Evolutionary conservation across 768 basidiomycete genomes (phyloP).

Genomic region (Leccinellum rugosiceps): DNA sequence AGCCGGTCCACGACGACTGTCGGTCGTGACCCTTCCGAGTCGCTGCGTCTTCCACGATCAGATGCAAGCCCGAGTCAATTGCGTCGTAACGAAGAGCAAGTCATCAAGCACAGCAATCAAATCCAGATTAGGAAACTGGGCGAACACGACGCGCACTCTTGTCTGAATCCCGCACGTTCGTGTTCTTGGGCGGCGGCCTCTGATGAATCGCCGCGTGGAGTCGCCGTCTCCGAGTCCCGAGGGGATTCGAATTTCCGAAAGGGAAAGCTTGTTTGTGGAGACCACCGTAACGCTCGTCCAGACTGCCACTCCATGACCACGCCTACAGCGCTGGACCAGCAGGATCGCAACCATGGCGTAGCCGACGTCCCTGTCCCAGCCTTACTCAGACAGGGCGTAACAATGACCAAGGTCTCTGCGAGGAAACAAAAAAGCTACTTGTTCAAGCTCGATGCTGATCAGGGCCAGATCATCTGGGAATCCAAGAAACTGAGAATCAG

Average conservation of each 20-base stretch:
- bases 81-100: not conserved
- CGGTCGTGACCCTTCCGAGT: constrained; percentile 29
- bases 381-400: constrained; percentile 57
- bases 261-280: no score
- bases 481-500: constrained; percentile 67
- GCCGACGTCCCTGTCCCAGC: constrained; percentile 53
- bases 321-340: constrained; percentile 6
- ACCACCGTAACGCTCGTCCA: constrained; percentile 1
- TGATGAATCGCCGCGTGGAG: not conserved
- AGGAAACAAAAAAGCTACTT: constrained; percentile 70
- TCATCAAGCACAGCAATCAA: no score
- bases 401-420: constrained; percentile 80
- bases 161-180: not conserved
- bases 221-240: no score
- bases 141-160: not conserved
- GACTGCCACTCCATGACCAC: not conserved
- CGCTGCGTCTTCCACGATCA: constrained; percentile 3
- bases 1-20: constrained; percentile 27
- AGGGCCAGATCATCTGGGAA: constrained; percentile 77
- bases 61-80: no score
- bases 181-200: not conserved
- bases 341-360: constrained; percentile 5
- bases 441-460: constrained; percentile 75
- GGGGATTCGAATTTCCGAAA: no score
- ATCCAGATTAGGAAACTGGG: constrained; percentile 26